These are phyloP conservation scores for Yamadazyma pseudoaaseri DNA, from an alignment of 1,139 yeast genomes.

Conservation along the genomic window DNA sequence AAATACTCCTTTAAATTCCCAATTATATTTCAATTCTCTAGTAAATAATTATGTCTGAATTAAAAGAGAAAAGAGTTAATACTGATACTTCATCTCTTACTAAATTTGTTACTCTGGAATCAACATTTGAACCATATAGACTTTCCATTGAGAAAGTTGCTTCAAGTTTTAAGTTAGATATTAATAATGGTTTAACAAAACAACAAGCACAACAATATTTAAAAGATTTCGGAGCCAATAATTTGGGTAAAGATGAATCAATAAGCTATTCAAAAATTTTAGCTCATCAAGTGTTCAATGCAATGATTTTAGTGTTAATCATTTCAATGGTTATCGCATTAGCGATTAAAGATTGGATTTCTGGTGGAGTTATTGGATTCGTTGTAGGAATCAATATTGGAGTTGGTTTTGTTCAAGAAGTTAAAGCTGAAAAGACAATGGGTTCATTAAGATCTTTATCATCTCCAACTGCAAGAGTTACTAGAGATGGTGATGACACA, in stretches of 20 bases:
- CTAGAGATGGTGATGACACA: constrained; percentile 59
- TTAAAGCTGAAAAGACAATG: constrained; percentile 79
- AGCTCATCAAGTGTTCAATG: constrained; percentile 72
- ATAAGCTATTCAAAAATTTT: constrained; percentile 59
- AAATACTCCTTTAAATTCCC: neutral
- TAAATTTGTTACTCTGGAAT: constrained; percentile 8
- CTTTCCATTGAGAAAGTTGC: constrained; percentile 33
- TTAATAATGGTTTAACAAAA: constrained; percentile 47
- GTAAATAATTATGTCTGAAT: constrained; percentile 7
- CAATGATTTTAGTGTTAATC: constrained; percentile 74
- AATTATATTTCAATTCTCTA: neutral
- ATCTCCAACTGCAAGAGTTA: constrained; percentile 71
- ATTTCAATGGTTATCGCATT: constrained; percentile 76
- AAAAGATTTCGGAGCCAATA: constrained; percentile 53
- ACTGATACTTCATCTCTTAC: constrained; percentile 15
- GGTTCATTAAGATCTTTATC: constrained; percentile 67
- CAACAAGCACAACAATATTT: constrained; percentile 27
- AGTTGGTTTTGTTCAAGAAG: constrained; percentile 72
- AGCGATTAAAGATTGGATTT: constrained; percentile 76
- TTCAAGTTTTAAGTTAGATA: constrained; percentile 34
- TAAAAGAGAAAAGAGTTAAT: constrained; percentile 14
- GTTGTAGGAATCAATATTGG: constrained; percentile 65
- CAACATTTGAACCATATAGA: constrained; percentile 27
- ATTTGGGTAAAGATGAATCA: constrained; percentile 58
- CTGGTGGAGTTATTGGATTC: constrained; percentile 78